Percentiles rank a stretch among this genome's conserved stretches.
phyloP scores from a whole-genome alignment of 352 stramenopile species.

The Globisporangium radiosum region DNA sequence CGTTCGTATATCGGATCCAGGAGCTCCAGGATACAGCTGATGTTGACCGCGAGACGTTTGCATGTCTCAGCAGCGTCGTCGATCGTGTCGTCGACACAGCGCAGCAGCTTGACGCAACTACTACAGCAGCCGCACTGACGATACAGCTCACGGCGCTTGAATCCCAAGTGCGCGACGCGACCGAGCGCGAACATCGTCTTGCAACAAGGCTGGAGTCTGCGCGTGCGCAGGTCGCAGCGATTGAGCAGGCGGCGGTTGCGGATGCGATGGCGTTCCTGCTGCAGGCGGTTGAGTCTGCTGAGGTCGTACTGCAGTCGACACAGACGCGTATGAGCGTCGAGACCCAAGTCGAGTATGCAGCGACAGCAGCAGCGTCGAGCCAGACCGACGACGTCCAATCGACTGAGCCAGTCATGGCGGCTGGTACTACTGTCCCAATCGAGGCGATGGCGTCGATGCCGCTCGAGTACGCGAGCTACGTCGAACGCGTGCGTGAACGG shows the following conservation, averaged over 20 bases:
- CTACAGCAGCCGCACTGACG: constrained; percentile 21
- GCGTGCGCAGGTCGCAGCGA: constrained; percentile 18
- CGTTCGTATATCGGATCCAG: constrained; percentile 12
- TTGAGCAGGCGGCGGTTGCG: constrained; percentile 31
- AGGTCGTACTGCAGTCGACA: constrained; percentile 9
- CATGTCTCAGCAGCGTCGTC: constrained; percentile 29
- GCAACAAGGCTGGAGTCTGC: constrained; percentile 20
- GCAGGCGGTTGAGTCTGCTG: constrained; percentile 27
- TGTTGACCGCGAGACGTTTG: constrained; percentile 16
- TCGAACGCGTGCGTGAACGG: constrained; percentile 33
- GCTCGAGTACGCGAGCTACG: constrained; percentile 36
- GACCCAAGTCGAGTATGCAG: background rate
- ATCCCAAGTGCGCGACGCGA: constrained; percentile 17
- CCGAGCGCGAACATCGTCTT: constrained; percentile 27
- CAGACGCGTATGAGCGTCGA: background rate
- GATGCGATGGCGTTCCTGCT: constrained; percentile 44
- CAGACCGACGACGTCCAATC: constrained; percentile 7
- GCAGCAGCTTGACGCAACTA: constrained; percentile 15
- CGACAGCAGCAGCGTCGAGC: background rate
- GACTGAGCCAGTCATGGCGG: background rate
- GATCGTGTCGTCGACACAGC: constrained; percentile 42
- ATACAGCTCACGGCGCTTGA: constrained; percentile 30
- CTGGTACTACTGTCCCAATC: background rate
- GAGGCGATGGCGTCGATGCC: constrained; percentile 12
- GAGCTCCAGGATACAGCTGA: constrained; percentile 9